Evolutionary conservation across 2,329 filamentous ascomycete species (phyloP).

Genomic region (Diaporthe nobilis): DNA sequence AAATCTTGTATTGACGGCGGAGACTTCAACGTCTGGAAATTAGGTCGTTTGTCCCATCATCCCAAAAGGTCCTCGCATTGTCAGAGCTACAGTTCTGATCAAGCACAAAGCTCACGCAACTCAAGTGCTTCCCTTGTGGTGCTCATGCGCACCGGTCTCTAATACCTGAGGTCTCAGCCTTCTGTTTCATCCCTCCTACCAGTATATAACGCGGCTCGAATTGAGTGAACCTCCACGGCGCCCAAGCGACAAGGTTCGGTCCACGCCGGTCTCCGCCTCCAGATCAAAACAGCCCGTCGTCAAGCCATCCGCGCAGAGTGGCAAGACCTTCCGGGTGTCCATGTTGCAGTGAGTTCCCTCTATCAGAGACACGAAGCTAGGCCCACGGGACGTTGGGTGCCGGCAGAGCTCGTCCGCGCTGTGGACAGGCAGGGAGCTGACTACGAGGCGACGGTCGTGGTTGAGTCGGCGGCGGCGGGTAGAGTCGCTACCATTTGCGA

Average conservation of each 20-base stretch:
- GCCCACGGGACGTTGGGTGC: neutral
- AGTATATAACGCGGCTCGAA: neutral
- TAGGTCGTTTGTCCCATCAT: too few relatives aligned
- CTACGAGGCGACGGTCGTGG: neutral
- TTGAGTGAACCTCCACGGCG: neutral
- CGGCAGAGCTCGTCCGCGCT: conserved; percentile 2
- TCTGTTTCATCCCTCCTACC: neutral
- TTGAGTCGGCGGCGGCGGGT: neutral
- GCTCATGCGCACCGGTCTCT: neutral
- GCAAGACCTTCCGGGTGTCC: conserved; percentile 7
- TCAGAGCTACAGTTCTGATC: too few relatives aligned
- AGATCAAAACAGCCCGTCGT: neutral
- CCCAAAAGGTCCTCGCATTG: too few relatives aligned
- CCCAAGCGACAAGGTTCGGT: neutral
- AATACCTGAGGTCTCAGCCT: rapidly evolving
- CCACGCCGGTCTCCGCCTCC: neutral
- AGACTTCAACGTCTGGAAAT: too few relatives aligned
- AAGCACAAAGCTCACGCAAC: too few relatives aligned
- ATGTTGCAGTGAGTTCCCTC: neutral
- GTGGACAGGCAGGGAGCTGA: conserved; percentile 1
- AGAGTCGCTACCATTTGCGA: neutral
- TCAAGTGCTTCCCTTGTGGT: too few relatives aligned
- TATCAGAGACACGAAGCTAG: neutral
- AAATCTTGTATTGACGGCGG: too few relatives aligned
- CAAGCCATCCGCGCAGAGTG: neutral